Base-by-base conservation (phyloP, 768 basidiomycete species). In the Leccinellum albellum region DNA sequence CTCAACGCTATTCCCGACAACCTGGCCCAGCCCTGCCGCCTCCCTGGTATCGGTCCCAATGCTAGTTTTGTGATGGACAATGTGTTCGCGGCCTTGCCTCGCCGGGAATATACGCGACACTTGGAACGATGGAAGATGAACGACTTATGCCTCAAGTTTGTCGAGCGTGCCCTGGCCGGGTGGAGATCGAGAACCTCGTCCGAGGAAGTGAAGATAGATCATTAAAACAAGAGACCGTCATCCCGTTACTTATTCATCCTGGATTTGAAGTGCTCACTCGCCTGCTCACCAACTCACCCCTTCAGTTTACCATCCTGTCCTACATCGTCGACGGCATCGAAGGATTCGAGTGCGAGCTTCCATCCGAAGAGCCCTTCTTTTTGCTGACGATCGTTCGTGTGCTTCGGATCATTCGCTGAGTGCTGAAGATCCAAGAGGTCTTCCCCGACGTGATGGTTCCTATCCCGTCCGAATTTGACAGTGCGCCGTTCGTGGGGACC, bases 401-500 rank as follows among this genome's bases (percentile, higher is more conserved):
- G 8, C 76, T 98, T 32, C 79, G 94, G 52, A 91, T 96, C 60
- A 78, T 92, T 14, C 82, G 86, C 94, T 97, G 66, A 86, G 89
- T n/a, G n/a, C n/a, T n/a, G n/a, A n/a, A n/a, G n/a, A n/a, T n/a
- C n/a, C n/a, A n/a, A n/a, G n/a, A n/a, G 50, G 81, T 93, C 55
- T 97, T 94, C 77, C 78, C 94, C 44, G 94, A 97, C 54, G 86
- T 94, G 24, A 81, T 95, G 49, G 75, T 96, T 3, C 92, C 93
- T 2, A 74, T 88, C 20, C 80, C 94, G 8, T 75, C 82, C n/a
- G 87, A 91, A 53, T 77, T 84, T 56, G 83, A 83, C 58, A 82
- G 80, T 57, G 69, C 81, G 0, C 69, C 81, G 0, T 67, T 86
- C 48, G 72, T 84, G 24, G 84, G 84, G 26, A 78, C 75, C 10